Percentiles rank a stretch among this genome's conserved stretches.
phyloP scores from a whole-genome alignment of 2,329 filamentous ascomycete species.

The Trichoderma lentiforme region DNA sequence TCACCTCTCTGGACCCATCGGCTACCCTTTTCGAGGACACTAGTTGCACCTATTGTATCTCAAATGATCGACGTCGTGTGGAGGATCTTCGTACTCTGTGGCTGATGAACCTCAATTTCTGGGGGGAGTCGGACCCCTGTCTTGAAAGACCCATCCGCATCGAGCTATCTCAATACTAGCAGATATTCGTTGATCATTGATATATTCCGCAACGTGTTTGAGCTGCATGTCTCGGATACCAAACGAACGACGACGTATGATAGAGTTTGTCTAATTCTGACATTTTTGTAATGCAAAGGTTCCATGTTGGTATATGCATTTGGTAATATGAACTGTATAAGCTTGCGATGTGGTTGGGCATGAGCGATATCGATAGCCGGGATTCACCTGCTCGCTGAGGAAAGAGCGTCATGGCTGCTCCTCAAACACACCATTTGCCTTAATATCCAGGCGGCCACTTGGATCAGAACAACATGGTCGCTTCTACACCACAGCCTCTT shows the following conservation, averaged over 20 bases:
- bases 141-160: neutral
- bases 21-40: neutral
- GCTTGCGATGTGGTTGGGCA: neutral
- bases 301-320: neutral
- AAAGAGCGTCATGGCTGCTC: neutral
- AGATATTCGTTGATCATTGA: neutral
- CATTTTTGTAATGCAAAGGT: neutral
- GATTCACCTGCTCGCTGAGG: neutral
- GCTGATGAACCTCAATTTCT: neutral
- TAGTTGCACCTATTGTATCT: neutral
- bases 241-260: neutral
- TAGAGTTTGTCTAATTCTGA: neutral
- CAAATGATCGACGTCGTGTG: slow-evolving; percentile 4
- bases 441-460: neutral
- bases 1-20: neutral
- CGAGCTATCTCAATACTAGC: neutral
- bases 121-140: neutral
- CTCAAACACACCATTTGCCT: neutral
- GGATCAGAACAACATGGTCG: neutral
- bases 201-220: neutral
- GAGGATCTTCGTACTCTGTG: slow-evolving; percentile 12
- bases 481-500: neutral
- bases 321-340: neutral
- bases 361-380: neutral
- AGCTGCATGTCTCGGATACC: slow-evolving; percentile 3